Conservation (phyloP, 345 rosid species). For the Durio zibethinus region DNA sequence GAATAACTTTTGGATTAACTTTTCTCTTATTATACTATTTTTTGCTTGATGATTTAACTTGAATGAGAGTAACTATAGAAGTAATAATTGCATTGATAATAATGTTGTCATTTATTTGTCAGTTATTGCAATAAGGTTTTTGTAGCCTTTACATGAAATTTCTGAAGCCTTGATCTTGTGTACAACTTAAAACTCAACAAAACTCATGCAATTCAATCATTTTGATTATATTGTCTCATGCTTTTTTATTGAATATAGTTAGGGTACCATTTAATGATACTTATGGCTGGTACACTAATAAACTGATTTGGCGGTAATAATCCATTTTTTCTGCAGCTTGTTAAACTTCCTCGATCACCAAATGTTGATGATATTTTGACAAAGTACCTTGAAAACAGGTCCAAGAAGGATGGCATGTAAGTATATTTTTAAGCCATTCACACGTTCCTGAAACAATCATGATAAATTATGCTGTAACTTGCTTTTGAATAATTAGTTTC, state of each 20-base stretch:
- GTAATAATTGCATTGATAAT: neutral
- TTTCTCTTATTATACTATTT: neutral
- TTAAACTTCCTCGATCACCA: slow-evolving; percentile 94
- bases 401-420: slow-evolving; percentile 89
- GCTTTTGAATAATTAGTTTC: neutral
- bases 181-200: neutral
- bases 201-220: neutral
- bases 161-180: neutral
- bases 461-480: neutral
- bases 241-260: neutral
- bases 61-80: neutral
- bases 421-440: slow-evolving; percentile 25
- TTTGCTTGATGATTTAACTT: slow-evolving; percentile 4
- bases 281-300: slow-evolving; percentile 5
- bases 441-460: slow-evolving; percentile 1
- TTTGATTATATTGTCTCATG: neutral
- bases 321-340: slow-evolving; percentile 51
- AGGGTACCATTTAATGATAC: slow-evolving; percentile 3
- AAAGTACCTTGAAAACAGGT: slow-evolving; percentile 75
- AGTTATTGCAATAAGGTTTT: neutral
- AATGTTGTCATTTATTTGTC: slow-evolving; percentile 9
- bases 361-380: slow-evolving; percentile 84
- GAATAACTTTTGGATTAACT: neutral
- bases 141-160: neutral
- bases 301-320: slow-evolving; percentile 9